phyloP scores from a whole-genome alignment of 2,329 filamentous ascomycete genomes.

The Ustilaginoidea virens region DNA sequence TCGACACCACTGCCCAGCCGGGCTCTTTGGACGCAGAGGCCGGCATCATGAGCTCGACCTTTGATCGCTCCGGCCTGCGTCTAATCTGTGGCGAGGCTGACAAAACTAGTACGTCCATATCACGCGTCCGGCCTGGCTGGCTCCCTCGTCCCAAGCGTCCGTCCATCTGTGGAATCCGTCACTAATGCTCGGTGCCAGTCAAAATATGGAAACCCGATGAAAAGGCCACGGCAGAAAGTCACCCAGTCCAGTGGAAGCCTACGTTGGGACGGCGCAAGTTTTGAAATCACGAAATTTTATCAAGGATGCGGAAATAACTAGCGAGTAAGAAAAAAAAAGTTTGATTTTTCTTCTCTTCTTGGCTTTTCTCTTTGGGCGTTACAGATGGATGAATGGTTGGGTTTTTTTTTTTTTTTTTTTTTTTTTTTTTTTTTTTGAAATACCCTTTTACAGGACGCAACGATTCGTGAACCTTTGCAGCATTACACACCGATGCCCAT shows the following conservation, averaged over 20 bases:
- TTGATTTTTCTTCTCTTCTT: no score
- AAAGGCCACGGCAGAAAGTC: slow-evolving; percentile 74
- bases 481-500: slow-evolving; percentile 43
- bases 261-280: slow-evolving; percentile 64
- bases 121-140: not conserved
- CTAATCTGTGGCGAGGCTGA: slow-evolving; percentile 92
- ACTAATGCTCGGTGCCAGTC: slow-evolving; percentile 46
- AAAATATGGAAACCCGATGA: slow-evolving; percentile 97
- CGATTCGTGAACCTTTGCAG: no score
- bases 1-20: slow-evolving; percentile 86
- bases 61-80: slow-evolving; percentile 75
- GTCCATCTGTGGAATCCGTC: no score
- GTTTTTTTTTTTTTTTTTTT: not conserved
- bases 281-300: no score
- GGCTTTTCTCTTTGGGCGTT: no score
- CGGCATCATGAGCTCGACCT: slow-evolving; percentile 87
- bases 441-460: slow-evolving; percentile 11
- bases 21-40: slow-evolving; percentile 88
- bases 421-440: not conserved
- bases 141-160: not conserved
- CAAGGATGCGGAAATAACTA: no score
- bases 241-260: slow-evolving; percentile 87
- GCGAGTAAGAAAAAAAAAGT: no score
- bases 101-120: slow-evolving; percentile 70
- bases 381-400: not conserved